Base-by-base conservation (phyloP, 2,329 filamentous ascomycete species). In the Drechslerella dactyloides region DNA sequence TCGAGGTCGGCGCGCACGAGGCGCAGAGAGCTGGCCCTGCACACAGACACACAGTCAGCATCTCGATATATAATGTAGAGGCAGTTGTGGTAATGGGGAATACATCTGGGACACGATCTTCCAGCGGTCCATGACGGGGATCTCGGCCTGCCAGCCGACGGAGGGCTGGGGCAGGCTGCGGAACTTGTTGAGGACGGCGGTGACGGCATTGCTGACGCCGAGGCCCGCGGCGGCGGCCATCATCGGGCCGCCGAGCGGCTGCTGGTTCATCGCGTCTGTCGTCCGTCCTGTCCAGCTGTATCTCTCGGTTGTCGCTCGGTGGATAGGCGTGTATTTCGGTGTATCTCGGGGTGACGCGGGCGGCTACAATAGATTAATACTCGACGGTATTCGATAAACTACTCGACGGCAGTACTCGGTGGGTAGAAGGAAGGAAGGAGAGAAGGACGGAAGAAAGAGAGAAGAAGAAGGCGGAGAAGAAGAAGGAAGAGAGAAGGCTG, bases 61-160 rank as follows among this genome's bases (percentile, higher is more conserved):
- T 30, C 10, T n/a, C n/a, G n/a, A 46, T 17, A 53, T 4, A 54
- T 4, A 8, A 30, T 30, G 17, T 40, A n/a, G 30, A 58, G 58
- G n/a, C n/a, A n/a, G n/a, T n/a, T n/a, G n/a, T n/a, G n/a, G n/a
- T n/a, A n/a, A n/a, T n/a, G n/a, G n/a, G n/a, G n/a, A n/a, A n/a
- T 63, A 70, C 65, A 70, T 70, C 37, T 70, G 65, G 46, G 37
- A 63, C 3, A 70, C 44, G 11, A 70, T 70, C 54, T 63, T 70
- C 21, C 53, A 56, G 11, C 65, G 53, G 19, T 70, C 65, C 2
- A 4, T 15, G 46, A 59, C 23, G 19, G 65, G 54, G 8, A 70
- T 59, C 37, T 70, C 65, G 17, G 59, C 65, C 65, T 70, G 65
- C 65, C 65, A 70, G 21, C 65, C 65, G 48, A 19, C 46, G 7